Conservation (phyloP, 1,284 basidiomycete species). For the Singerocomus rubriflavus region DNA sequence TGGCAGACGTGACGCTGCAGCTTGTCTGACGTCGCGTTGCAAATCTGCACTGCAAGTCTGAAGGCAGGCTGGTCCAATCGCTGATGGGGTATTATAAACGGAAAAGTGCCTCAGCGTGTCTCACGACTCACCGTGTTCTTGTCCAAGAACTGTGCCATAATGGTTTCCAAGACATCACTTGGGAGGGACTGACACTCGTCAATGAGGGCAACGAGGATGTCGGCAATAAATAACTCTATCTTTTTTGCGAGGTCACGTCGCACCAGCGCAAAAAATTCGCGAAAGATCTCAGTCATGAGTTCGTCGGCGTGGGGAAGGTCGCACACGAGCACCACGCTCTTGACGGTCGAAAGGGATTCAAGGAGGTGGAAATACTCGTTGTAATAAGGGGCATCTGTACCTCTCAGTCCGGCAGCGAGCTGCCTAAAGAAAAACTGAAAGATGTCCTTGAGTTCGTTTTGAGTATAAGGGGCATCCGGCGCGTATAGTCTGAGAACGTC, state of each 20-base stretch:
- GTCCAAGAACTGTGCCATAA: conserved; percentile 85
- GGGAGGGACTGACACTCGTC: conserved; percentile 83
- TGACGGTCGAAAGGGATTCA: conserved; percentile 89
- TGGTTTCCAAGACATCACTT: conserved; percentile 72
- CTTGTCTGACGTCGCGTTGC: conserved; percentile 80
- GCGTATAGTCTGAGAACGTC: conserved; percentile 93
- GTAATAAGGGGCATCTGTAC: conserved; percentile 72
- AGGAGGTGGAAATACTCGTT: conserved; percentile 91
- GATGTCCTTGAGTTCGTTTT: conserved; percentile 85
- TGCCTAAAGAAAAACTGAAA: conserved; percentile 94
- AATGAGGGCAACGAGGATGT: conserved; percentile 86
- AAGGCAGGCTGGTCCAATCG: conserved; percentile 75
- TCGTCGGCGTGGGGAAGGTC: conserved; percentile 88
- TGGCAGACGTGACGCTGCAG: conserved; percentile 88
- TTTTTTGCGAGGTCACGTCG: conserved; percentile 84
- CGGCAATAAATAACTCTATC: conserved; percentile 83
- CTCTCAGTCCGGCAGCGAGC: conserved; percentile 72
- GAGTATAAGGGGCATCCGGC: conserved; percentile 94
- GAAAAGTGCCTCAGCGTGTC: background rate
- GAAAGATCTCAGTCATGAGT: conserved; percentile 81
- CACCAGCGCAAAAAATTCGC: conserved; percentile 78
- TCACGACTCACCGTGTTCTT: conserved; percentile 56
- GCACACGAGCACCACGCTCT: conserved; percentile 91
- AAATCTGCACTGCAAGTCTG: conserved; percentile 86
- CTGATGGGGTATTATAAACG: conserved; percentile 35